Percentiles rank a stretch among this genome's conserved stretches.
Evolutionary conservation across 2,329 filamentous ascomycete species (phyloP).

Genomic region (Didymella glomerata): DNA sequence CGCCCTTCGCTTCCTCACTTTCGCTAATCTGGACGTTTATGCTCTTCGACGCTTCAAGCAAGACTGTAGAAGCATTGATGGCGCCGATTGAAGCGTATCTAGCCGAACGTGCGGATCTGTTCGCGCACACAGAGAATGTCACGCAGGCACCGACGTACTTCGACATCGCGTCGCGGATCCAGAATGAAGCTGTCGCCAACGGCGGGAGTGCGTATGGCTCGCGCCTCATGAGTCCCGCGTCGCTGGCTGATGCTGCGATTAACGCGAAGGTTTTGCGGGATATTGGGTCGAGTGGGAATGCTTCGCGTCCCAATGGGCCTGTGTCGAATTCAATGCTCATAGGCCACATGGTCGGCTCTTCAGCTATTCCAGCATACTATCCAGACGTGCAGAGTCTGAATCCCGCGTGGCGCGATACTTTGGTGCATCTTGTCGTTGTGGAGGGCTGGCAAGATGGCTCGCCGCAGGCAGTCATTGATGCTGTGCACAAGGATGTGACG

Average conservation of each 20-base stretch:
- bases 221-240: slow-evolving; percentile 31
- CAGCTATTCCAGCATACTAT: slow-evolving; percentile 27
- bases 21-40: slow-evolving; percentile 32
- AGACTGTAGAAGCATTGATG: slow-evolving; percentile 30
- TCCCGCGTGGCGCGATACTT: slow-evolving; percentile 38
- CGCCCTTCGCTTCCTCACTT: slow-evolving; percentile 25
- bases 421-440: slow-evolving; percentile 32
- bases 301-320: not conserved
- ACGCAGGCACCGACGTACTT: slow-evolving; percentile 26
- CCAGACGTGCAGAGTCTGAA: slow-evolving; percentile 28
- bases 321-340: slow-evolving; percentile 29
- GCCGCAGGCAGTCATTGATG: slow-evolving; percentile 14
- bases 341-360: slow-evolving; percentile 35
- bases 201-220: slow-evolving; percentile 34
- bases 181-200: slow-evolving; percentile 36
- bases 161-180: slow-evolving; percentile 8
- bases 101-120: slow-evolving; percentile 9
- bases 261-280: slow-evolving; percentile 27
- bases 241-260: slow-evolving; percentile 24
- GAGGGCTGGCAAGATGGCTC: slow-evolving; percentile 27
- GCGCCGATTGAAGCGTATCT: slow-evolving; percentile 30
- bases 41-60: slow-evolving; percentile 34
- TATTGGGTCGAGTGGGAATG: not conserved
- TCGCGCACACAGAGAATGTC: slow-evolving; percentile 27
- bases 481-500: slow-evolving; percentile 32